Evolutionary conservation across 1,139 yeast species (phyloP).

Genomic region (Geotrichum aggregatum): DNA sequence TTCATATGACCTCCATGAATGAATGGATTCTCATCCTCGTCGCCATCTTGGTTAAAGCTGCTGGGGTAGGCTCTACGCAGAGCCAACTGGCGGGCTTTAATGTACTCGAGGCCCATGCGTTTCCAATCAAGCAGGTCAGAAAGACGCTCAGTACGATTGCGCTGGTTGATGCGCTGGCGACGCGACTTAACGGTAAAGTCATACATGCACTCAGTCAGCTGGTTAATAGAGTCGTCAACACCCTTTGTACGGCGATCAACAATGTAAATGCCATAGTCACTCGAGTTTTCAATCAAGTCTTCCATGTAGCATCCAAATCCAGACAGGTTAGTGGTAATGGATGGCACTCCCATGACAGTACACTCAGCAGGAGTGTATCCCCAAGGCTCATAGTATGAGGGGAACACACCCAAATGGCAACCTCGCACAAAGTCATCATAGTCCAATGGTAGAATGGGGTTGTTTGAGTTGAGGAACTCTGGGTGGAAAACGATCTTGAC

Average conservation of each 20-base stretch:
- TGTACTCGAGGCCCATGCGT: constrained; percentile 94
- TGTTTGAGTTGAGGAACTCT: constrained; percentile 89
- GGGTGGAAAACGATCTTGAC: constrained; percentile 97
- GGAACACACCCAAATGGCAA: constrained; percentile 96
- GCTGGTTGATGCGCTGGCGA: constrained; percentile 95
- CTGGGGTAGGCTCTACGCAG: constrained; percentile 92
- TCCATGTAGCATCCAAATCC: constrained; percentile 99
- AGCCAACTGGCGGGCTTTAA: constrained; percentile 89
- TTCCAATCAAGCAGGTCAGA: constrained; percentile 94
- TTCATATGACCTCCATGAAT: constrained; percentile 43
- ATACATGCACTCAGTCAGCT: constrained; percentile 82
- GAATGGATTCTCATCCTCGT: constrained; percentile 51
- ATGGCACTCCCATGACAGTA: constrained; percentile 98
- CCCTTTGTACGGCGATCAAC: constrained; percentile 92
- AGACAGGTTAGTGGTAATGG: constrained; percentile 92
- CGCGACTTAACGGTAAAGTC: constrained; percentile 84
- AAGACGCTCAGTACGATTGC: constrained; percentile 92
- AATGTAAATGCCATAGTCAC: constrained; percentile 94
- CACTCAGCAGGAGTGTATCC: constrained; percentile 99
- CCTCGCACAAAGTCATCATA: constrained; percentile 98
- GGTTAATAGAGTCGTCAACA: constrained; percentile 91
- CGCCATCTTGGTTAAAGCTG: constrained; percentile 49
- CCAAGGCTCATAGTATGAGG: constrained; percentile 98
- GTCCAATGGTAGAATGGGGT: constrained; percentile 90
- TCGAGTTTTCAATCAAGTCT: constrained; percentile 87